These are phyloP conservation scores for Phytophthora tentaculata DNA, from an alignment of 352 stramenopile species.

Conservation along the genomic window DNA sequence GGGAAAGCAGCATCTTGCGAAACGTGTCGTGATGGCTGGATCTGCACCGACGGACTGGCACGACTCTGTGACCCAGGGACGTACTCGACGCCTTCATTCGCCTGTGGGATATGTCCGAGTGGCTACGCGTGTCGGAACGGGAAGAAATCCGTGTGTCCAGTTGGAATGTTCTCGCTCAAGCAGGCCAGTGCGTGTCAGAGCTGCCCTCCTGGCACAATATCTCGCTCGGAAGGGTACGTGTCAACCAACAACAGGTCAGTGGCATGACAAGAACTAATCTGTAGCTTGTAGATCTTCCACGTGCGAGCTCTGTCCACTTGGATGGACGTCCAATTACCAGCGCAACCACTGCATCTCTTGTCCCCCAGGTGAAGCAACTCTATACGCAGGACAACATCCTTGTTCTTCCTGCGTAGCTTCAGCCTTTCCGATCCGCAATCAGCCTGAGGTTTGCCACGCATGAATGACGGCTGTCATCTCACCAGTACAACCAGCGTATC, in stretches of 20 bases:
- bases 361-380: slow-evolving; percentile 45
- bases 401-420: slow-evolving; percentile 54
- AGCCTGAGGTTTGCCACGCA: slow-evolving; percentile 22
- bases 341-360: slow-evolving; percentile 64
- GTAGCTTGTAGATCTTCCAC: slow-evolving; percentile 36
- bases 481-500: slow-evolving; percentile 18
- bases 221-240: slow-evolving; percentile 44
- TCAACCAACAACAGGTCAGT: background rate
- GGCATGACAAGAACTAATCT: slow-evolving; percentile 7
- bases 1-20: slow-evolving; percentile 61
- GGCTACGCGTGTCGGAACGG: slow-evolving; percentile 69
- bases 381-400: slow-evolving; percentile 46
- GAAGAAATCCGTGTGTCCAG: slow-evolving; percentile 47
- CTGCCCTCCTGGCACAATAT: slow-evolving; percentile 68
- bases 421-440: slow-evolving; percentile 30
- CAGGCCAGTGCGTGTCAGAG: slow-evolving; percentile 56
- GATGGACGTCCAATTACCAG: slow-evolving; percentile 59
- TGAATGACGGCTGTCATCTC: slow-evolving; percentile 13
- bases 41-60: slow-evolving; percentile 62
- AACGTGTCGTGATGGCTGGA: slow-evolving; percentile 63
- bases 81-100: slow-evolving; percentile 44
- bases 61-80: slow-evolving; percentile 63
- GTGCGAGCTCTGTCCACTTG: slow-evolving; percentile 50
- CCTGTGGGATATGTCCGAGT: slow-evolving; percentile 50
- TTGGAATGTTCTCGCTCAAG: slow-evolving; percentile 50